These are phyloP conservation scores for Marchantia polymorpha DNA, from an alignment of 225 moss, liverwort and hornwort genomes.

Conservation along the genomic window DNA sequence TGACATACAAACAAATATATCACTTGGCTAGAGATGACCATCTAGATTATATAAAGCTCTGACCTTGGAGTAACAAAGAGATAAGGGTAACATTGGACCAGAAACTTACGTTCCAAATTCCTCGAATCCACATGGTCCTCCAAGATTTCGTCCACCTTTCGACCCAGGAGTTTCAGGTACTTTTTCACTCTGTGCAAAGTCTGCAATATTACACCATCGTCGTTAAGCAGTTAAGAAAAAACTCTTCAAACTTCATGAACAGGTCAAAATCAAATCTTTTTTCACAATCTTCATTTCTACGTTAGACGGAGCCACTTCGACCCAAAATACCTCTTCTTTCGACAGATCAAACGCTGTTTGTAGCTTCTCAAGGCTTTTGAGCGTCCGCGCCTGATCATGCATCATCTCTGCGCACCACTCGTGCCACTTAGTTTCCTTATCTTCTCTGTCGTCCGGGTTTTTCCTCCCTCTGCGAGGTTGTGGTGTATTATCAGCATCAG, in stretches of 20 bases:
- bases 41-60: no score
- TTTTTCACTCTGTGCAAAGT: slow-evolving; percentile 76
- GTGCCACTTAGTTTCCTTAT: slow-evolving; percentile 96
- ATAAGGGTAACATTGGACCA: neutral
- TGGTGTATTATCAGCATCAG: slow-evolving; percentile 77
- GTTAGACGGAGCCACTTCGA: neutral
- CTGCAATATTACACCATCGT: slow-evolving; percentile 35
- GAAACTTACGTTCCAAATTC: slow-evolving; percentile 78
- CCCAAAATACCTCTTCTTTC: slow-evolving; percentile 72
- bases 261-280: neutral
- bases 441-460: slow-evolving; percentile 58
- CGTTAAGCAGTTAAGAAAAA: no score
- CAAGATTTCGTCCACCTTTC: slow-evolving; percentile 81
- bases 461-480: slow-evolving; percentile 62
- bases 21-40: no score
- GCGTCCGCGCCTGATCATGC: slow-evolving; percentile 78
- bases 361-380: slow-evolving; percentile 76
- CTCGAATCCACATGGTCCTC: slow-evolving; percentile 66
- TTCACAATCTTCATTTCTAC: neutral
- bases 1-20: no score
- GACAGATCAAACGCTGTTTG: slow-evolving; percentile 79
- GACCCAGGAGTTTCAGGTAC: slow-evolving; percentile 80
- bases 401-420: slow-evolving; percentile 98
- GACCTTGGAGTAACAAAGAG: no score
- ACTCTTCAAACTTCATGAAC: no score